phyloP scores from a whole-genome alignment of 345 rosid genomes.

The Eucalyptus globulus region DNA sequence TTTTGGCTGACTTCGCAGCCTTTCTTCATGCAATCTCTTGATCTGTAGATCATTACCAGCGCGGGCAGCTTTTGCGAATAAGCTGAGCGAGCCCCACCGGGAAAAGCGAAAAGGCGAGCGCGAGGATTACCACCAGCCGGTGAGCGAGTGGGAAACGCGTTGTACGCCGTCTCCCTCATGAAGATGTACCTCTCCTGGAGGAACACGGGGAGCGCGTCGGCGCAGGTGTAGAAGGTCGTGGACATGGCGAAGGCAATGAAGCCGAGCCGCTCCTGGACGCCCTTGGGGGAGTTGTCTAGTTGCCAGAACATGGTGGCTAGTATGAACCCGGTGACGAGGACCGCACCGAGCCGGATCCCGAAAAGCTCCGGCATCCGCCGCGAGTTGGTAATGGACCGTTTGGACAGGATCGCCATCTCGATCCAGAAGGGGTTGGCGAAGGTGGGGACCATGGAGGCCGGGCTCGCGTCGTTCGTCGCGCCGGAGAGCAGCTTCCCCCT shows the following conservation, averaged over 20 bases:
- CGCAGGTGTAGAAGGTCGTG: constrained; percentile 91
- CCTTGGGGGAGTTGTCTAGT: constrained; percentile 80
- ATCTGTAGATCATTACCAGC: too few species aligned
- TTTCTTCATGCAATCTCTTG: too few species aligned
- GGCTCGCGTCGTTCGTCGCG: constrained; percentile 2
- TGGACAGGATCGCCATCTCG: constrained; percentile 60
- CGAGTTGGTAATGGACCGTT: constrained; percentile 52
- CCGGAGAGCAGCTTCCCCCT: constrained; percentile 83
- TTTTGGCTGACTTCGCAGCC: too few species aligned
- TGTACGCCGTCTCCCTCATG: constrained; percentile 92
- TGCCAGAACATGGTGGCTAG: constrained; percentile 85
- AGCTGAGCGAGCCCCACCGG: constrained; percentile 88
- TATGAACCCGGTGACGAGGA: constrained; percentile 80
- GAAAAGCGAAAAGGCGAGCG: constrained; percentile 59
- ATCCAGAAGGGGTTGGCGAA: constrained; percentile 83
- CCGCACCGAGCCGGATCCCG: constrained; percentile 64
- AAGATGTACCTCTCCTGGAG: constrained; percentile 93
- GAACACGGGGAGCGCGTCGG: constrained; percentile 86
- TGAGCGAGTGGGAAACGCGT: constrained; percentile 69
- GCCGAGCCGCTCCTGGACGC: constrained; percentile 79
- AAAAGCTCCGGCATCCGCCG: constrained; percentile 71
- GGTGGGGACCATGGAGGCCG: constrained; percentile 59
- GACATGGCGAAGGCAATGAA: constrained; percentile 97
- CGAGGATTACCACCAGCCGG: constrained; percentile 53
- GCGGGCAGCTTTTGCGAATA: too few species aligned